phyloP scores from a whole-genome alignment of 1,284 basidiomycete species.

The Sporisorium exsertum region DNA sequence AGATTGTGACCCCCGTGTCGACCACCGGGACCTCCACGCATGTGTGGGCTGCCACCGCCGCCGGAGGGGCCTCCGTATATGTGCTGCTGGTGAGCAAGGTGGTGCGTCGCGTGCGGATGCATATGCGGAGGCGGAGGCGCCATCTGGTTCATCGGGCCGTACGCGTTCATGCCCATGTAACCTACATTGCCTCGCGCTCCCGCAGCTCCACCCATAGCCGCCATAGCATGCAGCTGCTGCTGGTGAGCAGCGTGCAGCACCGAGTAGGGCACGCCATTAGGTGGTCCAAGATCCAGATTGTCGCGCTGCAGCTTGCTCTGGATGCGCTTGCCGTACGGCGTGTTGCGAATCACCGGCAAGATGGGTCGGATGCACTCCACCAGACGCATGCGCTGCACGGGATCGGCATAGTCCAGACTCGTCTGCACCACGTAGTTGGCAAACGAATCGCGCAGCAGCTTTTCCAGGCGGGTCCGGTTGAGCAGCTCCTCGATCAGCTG shows the following conservation, averaged over 20 bases:
- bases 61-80: conserved; percentile 16
- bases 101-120: conserved; percentile 8
- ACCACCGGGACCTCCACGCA: neutral
- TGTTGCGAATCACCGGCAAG: conserved; percentile 68
- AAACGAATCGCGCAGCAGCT: conserved; percentile 81
- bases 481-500: conserved; percentile 94
- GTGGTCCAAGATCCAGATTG: conserved; percentile 55
- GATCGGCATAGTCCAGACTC: conserved; percentile 67
- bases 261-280: conserved; percentile 56
- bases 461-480: conserved; percentile 93
- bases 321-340: conserved; percentile 69
- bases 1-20: conserved; percentile 12
- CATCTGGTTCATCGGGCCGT: conserved; percentile 14
- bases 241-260: conserved; percentile 58
- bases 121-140: conserved; percentile 7
- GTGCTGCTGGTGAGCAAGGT: conserved; percentile 17
- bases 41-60: conserved; percentile 9
- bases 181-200: conserved; percentile 12
- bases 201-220: conserved; percentile 32
- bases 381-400: conserved; percentile 63
- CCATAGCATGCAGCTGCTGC: conserved; percentile 58
- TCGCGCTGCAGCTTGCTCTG: conserved; percentile 69
- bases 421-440: conserved; percentile 70
- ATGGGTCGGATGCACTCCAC: conserved; percentile 69
- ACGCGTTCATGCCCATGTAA: conserved; percentile 31